A percentile compares a stretch with the other conserved stretches of the same genome.
Conservation (phyloP, 2,329 filamentous ascomycete genomes). For the Coniochaeta ligniaria region DNA sequence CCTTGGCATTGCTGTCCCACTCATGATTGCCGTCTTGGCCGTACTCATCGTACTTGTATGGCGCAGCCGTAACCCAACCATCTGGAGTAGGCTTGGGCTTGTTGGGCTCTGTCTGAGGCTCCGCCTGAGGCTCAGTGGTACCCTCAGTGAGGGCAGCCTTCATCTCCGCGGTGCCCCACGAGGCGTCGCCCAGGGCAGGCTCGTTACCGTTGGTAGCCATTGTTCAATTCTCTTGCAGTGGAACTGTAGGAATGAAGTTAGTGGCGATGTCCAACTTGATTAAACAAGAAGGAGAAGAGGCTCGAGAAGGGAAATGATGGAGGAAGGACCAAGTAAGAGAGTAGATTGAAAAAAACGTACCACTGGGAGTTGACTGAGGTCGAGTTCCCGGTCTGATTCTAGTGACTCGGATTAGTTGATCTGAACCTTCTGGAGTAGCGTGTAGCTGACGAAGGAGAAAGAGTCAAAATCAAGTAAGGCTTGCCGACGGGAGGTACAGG, state of each 20-base stretch:
- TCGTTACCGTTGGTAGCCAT: neutral
- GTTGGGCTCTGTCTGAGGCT: neutral
- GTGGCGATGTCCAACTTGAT: too few species aligned
- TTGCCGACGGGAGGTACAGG: too few species aligned
- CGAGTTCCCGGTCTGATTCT: too few species aligned
- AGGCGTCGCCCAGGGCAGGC: neutral
- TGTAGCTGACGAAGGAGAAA: neutral
- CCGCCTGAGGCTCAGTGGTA: conserved; percentile 3
- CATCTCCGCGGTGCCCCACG: conserved; percentile 15
- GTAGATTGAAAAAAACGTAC: too few species aligned
- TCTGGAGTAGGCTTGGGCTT: conserved; percentile 16
- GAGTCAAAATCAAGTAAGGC: neutral
- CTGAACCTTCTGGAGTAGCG: too few species aligned
- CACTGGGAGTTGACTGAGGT: too few species aligned
- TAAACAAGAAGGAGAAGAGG: too few species aligned
- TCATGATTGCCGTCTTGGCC: conserved; percentile 14
- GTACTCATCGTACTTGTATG: conserved; percentile 40
- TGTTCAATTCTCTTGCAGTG: neutral
- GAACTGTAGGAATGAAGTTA: neutral
- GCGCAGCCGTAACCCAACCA: conserved; percentile 38
- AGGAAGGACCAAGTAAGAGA: too few species aligned
- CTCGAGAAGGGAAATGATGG: too few species aligned
- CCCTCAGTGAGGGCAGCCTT: conserved; percentile 20
- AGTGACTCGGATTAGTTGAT: too few species aligned
- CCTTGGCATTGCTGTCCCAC: conserved; percentile 49